Percentiles rank a stretch among this genome's conserved stretches.
Evolutionary conservation across 2,329 filamentous ascomycete species (phyloP).

Genomic region (Phialocephala subalpina): DNA sequence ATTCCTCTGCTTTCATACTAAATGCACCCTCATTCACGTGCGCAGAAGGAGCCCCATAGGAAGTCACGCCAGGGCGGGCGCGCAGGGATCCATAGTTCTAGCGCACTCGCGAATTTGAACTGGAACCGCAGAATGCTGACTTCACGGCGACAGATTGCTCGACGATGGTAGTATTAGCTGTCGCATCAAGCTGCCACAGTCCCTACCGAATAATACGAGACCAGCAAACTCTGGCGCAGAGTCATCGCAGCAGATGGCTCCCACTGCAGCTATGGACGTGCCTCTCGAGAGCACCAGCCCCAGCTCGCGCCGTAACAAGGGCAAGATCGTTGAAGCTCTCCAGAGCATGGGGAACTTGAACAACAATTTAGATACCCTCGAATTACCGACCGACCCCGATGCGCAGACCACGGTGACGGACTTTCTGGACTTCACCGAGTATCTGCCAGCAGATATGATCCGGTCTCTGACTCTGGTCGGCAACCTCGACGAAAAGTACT

Average conservation of each 20-base stretch:
- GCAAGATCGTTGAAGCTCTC: conserved; percentile 42
- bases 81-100: conserved; percentile 3
- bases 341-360: conserved; percentile 43
- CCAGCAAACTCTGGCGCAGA: conserved; percentile 17
- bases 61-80: background rate
- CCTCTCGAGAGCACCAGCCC: conserved; percentile 38
- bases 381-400: conserved; percentile 63
- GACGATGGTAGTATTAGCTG: conserved; percentile 43
- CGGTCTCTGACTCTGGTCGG: conserved; percentile 72
- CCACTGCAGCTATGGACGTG: conserved; percentile 35
- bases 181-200: conserved; percentile 43
- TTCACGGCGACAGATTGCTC: conserved; percentile 39
- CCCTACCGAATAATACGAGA: conserved; percentile 27
- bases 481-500: conserved; percentile 67
- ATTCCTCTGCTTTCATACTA: conserved; percentile 23
- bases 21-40: conserved; percentile 21
- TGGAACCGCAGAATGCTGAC: conserved; percentile 24
- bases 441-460: conserved; percentile 71
- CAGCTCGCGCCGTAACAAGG: conserved; percentile 41
- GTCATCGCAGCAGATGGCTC: conserved; percentile 29
- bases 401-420: conserved; percentile 74
- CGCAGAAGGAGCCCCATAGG: background rate
- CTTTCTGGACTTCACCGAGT: conserved; percentile 70
- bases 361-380: conserved; percentile 40
- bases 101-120: background rate